Base-by-base conservation (phyloP, 495 filamentous ascomycete genomes). In the Aspergillus ostianus region DNA sequence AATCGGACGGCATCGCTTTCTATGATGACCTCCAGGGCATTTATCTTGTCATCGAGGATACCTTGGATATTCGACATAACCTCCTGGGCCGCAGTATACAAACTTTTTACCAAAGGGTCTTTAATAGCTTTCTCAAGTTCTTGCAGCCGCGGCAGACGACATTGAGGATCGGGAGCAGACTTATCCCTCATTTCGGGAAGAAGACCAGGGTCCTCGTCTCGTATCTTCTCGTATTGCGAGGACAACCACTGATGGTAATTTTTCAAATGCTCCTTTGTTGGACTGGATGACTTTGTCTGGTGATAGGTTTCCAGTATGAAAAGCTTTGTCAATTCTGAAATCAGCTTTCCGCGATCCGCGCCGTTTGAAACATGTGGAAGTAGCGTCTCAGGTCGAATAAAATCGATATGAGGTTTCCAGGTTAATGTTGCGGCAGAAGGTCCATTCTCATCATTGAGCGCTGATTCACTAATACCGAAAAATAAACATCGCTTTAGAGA, bases 21-120 rank as follows among this genome's bases (percentile, higher is more conserved):
- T 26, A 69, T 49, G 2, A 71, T 52, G 0, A 76, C 15, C 6
- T 73, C 64, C 0, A 80, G 64, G 0, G 73, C 63, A 30, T 66
- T 55, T 6, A 53, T 52, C 17, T 61, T 51, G 10, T 47, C 65
- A 21, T 63, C 57, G 6, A 57, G 45, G 27, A 63, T n/a, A 8
- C 30, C 27, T 10, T 57, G 47, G 6, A 60, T 47, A 44, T 52
- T 36, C 1, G 18, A 20, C 21, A 20, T 20, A 52, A 62, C 45
- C 5, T 10, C 23, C 18, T 54, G 27, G n/a, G 19, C 47, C 13
- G 46, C 6, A 12, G 20, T 26, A 21, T 30, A 32, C 19, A 53
- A 50, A 29, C 44, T 44, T 3, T 23, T 10, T 5, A 6, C 18
- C 45, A 44, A 20, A 17, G 9, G 44, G 15, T 41, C 32, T 51